These are phyloP conservation scores for Ceratobasidium sp. DNA, from an alignment of 1,284 basidiomycete species.

Conservation along the genomic window DNA sequence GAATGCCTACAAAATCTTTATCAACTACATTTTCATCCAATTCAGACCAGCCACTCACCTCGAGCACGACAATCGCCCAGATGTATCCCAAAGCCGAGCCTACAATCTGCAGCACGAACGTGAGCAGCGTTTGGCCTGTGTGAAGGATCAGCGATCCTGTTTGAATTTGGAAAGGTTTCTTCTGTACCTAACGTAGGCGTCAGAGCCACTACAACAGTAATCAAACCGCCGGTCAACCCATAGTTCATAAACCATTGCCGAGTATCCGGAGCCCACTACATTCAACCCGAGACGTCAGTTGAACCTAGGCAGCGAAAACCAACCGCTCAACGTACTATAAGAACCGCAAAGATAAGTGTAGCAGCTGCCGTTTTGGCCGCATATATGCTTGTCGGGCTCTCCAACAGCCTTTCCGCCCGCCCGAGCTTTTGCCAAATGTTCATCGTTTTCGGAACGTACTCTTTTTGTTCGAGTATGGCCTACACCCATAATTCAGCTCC, in stretches of 20 bases:
- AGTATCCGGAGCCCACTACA: conserved; percentile 51
- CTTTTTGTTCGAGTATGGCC: conserved; percentile 44
- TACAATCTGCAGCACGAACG: conserved; percentile 58
- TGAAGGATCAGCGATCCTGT: not conserved
- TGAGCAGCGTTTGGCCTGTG: conserved; percentile 55
- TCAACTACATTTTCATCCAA: not conserved
- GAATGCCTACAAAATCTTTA: conserved; percentile 53
- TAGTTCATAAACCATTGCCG: conserved; percentile 58
- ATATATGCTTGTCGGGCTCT: conserved; percentile 54
- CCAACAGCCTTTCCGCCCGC: conserved; percentile 52
- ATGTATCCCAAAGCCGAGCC: conserved; percentile 50
- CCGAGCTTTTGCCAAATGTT: conserved; percentile 53
- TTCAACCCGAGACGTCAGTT: not conserved
- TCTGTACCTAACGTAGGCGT: conserved; percentile 55
- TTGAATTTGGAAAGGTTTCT: not conserved
- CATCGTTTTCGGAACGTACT: conserved; percentile 49
- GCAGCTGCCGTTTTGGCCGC: conserved; percentile 57
- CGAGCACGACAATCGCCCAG: conserved; percentile 51
- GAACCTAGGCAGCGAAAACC: too few species aligned
- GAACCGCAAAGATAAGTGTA: conserved; percentile 55
- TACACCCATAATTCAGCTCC: not conserved
- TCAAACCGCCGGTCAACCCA: conserved; percentile 55
- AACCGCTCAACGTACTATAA: conserved; percentile 45
- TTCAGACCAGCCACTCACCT: conserved; percentile 44
- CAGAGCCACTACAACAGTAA: conserved; percentile 59